Base-by-base conservation (phyloP, 345 rosid species). In the Euphorbia peplus region DNA sequence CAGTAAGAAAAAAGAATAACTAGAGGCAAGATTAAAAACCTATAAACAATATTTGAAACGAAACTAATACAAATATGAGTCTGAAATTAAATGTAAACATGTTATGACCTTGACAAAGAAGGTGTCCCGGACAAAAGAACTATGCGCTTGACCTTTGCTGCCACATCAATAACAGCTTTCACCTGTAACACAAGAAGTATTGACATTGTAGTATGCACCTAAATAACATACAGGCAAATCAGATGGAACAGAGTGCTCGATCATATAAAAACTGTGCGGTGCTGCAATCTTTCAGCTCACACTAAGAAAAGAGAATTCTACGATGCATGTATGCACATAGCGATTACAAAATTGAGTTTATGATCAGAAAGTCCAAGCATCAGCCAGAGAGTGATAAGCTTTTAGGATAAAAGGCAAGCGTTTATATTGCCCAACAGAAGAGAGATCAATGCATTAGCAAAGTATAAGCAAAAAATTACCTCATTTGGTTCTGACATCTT, bases 101-200 rank as follows among this genome's bases (percentile, higher is more conserved):
- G 59, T 70, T 70, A 88, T 83, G 89, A 93, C 98, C 98, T 93
- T 75, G 97, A 91, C 80, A 93, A 80, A 70, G 98, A 93, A 75
- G 98, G 98, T 53, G 98, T 93, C 78, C 98, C 98, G 22, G 98
- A 91, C 42, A 93, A 80, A 68, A 93, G 83, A 76, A 89, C 86
- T 67, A 86, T 80, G 70, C 63, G 96, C 73, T 86, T 86, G 83
- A 88, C 81, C 81, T 84, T 91, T 74, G 76, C 81, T 13, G 95
- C 96, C 77, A 89, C 78, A 74, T 88, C 92, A 73, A 93, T 95
- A 71, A 91, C 89, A 75, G 92, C 84, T 75, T 79, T 72, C 69
- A 85, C 81, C 97, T 91, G 91, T 30, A 67, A 78, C 66, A 67
- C 24, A 77, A 66, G 42, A 78, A 46, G 64, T 18, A 11, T 3